Evolutionary conservation across 331 rosid genomes (phyloP).

Genomic region (Quercus tomentella): DNA sequence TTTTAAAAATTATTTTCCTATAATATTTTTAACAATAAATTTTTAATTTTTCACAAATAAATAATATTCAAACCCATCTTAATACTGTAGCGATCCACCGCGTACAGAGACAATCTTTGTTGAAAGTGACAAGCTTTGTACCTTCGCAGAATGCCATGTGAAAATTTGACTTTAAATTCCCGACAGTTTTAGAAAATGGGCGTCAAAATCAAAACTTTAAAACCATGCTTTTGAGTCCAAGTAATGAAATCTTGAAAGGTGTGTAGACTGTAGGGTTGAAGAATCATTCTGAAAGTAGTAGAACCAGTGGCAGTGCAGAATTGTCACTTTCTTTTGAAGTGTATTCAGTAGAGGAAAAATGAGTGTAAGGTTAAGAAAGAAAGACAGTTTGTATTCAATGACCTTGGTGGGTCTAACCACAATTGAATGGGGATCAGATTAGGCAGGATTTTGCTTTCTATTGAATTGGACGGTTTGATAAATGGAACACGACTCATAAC

Average conservation of each 20-base stretch:
- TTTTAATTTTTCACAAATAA: too few species aligned
- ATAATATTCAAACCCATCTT: accelerated
- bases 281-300: not conserved
- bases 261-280: not conserved
- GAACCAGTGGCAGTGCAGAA: not conserved
- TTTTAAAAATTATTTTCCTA: too few species aligned
- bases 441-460: not conserved
- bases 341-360: not conserved
- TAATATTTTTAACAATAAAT: too few species aligned
- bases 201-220: not conserved
- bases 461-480: slow-evolving; percentile 8
- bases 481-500: not conserved
- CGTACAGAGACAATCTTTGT: not conserved
- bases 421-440: not conserved
- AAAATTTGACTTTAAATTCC: not conserved
- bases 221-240: not conserved
- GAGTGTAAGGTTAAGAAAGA: not conserved
- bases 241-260: not conserved
- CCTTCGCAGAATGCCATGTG: not conserved
- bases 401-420: not conserved
- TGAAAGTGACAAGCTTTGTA: not conserved
- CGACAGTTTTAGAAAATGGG: not conserved
- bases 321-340: not conserved
- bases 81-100: not conserved
- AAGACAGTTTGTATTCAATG: not conserved